Percentiles rank a stretch among this genome's conserved stretches.
Conservation (phyloP, 108 stramenopile species). For the Epithemia pelagica region DNA sequence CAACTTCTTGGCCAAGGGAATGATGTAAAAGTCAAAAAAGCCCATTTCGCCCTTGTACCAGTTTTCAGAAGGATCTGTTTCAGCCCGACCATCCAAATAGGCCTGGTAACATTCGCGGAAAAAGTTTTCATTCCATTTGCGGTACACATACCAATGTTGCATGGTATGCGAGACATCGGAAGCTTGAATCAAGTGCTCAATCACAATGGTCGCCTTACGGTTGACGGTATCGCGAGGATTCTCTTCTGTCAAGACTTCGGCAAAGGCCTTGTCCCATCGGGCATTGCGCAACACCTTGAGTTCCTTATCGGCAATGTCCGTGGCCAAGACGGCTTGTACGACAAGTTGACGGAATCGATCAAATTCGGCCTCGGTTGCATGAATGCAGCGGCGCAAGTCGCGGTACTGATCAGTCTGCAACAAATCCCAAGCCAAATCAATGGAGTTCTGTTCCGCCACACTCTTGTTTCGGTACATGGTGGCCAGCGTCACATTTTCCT, state of each 20-base stretch:
- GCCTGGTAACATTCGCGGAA: constrained; percentile 23
- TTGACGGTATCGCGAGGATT: background rate
- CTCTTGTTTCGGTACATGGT: constrained; percentile 30
- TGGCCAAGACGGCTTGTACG: constrained; percentile 14
- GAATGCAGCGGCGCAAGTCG: background rate
- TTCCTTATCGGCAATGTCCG: constrained; percentile 21
- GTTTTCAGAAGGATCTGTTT: constrained; percentile 8
- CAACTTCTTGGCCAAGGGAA: constrained; percentile 1
- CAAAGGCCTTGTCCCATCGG: constrained; percentile 21
- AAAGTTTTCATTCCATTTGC: constrained; percentile 28
- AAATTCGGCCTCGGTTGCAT: background rate
- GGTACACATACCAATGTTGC: constrained; percentile 31
- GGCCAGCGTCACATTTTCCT: constrained; percentile 33
- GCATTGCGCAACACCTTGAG: constrained; percentile 15
- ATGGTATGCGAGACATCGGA: constrained; percentile 37
- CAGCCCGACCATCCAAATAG: constrained; percentile 17
- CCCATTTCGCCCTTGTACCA: constrained; percentile 18
- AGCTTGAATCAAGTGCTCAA: constrained; percentile 36
- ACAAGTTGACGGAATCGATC: constrained; percentile 3
- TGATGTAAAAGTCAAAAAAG: constrained; percentile 5
- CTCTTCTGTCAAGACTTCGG: background rate
- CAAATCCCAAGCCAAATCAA: constrained; percentile 45
- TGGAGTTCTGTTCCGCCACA: constrained; percentile 42
- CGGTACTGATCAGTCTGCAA: background rate
- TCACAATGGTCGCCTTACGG: constrained; percentile 26